Conservation (phyloP, 2,329 filamentous ascomycete genomes). For the Coniella lustricola region DNA sequence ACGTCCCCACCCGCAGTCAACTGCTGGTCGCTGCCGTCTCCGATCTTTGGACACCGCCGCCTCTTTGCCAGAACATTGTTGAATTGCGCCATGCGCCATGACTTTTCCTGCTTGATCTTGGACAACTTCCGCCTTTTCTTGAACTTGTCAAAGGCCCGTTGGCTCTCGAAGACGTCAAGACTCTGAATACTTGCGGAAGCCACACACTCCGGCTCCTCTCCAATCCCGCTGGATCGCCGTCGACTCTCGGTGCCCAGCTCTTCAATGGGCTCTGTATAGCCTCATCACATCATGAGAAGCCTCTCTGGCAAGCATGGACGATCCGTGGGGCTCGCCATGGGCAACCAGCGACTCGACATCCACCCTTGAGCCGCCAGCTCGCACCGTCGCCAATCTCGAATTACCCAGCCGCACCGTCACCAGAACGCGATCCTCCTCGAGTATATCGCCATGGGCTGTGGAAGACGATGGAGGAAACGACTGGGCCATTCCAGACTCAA, state of each 20-base stretch:
- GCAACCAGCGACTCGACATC: slow-evolving; percentile 27
- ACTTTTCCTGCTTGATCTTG: too few relatives aligned
- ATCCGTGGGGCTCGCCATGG: slow-evolving; percentile 59
- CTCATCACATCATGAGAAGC: slow-evolving; percentile 16
- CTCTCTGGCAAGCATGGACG: slow-evolving; percentile 43
- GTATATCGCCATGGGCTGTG: slow-evolving; percentile 35
- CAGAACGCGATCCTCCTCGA: slow-evolving; percentile 21
- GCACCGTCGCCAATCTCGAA: slow-evolving; percentile 26
- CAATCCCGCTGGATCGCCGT: not conserved
- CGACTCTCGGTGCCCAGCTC: slow-evolving; percentile 9
- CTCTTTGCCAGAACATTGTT: not conserved
- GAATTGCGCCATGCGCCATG: slow-evolving; percentile 3
- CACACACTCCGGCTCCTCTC: not conserved
- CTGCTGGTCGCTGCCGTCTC: not conserved
- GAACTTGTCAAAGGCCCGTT: too few relatives aligned
- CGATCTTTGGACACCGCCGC: not conserved
- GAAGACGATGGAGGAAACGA: slow-evolving; percentile 32
- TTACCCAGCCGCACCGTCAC: slow-evolving; percentile 28
- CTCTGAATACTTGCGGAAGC: too few relatives aligned
- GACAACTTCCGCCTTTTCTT: too few relatives aligned
- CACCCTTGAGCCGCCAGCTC: slow-evolving; percentile 33
- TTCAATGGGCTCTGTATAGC: slow-evolving; percentile 10
- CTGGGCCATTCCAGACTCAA: slow-evolving; percentile 29
- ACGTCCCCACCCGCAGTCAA: slow-evolving; percentile 1
- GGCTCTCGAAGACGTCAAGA: too few relatives aligned